Conservation (phyloP, 2,329 filamentous ascomycete species). For the Hymenoscyphus albidus region DNA sequence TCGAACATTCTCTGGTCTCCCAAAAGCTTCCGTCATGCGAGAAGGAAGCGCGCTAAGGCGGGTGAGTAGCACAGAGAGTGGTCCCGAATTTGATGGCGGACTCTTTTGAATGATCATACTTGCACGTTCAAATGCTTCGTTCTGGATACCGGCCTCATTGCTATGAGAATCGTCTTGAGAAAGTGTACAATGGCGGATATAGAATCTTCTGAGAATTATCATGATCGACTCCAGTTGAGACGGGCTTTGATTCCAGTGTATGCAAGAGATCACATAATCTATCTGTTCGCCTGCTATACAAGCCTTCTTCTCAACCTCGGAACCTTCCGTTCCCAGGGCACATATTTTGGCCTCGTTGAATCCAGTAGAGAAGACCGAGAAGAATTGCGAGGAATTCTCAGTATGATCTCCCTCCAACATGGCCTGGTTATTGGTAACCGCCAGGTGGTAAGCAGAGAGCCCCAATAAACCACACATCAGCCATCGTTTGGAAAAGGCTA, state of each 20-base stretch:
- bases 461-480: neutral
- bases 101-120: neutral
- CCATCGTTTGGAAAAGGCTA: neutral
- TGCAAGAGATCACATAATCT: neutral
- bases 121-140: neutral
- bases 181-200: neutral
- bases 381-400: neutral
- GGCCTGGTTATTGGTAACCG: neutral
- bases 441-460: neutral
- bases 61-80: neutral
- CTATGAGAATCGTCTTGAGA: neutral
- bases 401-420: neutral
- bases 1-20: neutral
- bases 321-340: neutral
- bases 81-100: neutral
- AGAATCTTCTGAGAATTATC: neutral
- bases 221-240: neutral
- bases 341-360: neutral
- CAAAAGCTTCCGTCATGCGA: neutral
- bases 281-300: neutral
- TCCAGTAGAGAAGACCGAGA: neutral
- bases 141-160: neutral
- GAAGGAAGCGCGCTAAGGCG: neutral
- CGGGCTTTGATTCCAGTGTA: neutral
- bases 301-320: neutral